Evolutionary conservation across 352 stramenopile genomes (phyloP), one percentile per base, ranked within the genome.

Genomic region (Blastocystis sp.): DNA sequence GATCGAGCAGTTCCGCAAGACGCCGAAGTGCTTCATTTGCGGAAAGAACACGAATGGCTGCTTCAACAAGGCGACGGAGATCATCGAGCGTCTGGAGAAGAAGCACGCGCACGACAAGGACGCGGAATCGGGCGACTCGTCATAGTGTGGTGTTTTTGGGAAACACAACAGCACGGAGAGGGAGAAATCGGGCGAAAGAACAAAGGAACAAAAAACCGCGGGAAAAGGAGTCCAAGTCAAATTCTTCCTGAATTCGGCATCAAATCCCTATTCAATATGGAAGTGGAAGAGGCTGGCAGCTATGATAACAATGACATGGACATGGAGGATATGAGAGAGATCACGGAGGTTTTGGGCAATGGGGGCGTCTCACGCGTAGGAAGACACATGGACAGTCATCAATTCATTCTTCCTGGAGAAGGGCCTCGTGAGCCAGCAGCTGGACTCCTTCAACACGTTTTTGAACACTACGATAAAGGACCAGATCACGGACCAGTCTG

Each of bases 361-460:
- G 45, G 19, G 2, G 21, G 34, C 4, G 52, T 78, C 28, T 84
- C 48, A 59, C 28, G 38, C 5, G 11, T 96, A 99, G 91, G 96
- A 99, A 89, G 96, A 99, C 90, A 95, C 96, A 21, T 99, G 97
- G 97, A 95, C 95, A 48, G 96, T 99, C 41, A 99, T 99, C 90
- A 97, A 91, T 80, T 93, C 93, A 43, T 99, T 99, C 91, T 99
- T 99, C 90, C 95, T 98, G 90, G 97, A 99, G 91, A 99, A 99
- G 89, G 97, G 97, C 1, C 93, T 99, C 5, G 97, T 99, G 64
- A 93, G 96, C 53, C 97, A 99, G 91, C 97, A 99, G 90, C 91
- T 99, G 41, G 97, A 99, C 90, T 99, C 96, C 60, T 99, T 99
- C 91, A 96, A 99, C 90, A 95, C 98, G 92, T 99, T 99, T 90